Evolutionary conservation across 129 eudicot species (phyloP), one percentile per base, ranked within the genome.

Genomic region (Erigeron canadensis): DNA sequence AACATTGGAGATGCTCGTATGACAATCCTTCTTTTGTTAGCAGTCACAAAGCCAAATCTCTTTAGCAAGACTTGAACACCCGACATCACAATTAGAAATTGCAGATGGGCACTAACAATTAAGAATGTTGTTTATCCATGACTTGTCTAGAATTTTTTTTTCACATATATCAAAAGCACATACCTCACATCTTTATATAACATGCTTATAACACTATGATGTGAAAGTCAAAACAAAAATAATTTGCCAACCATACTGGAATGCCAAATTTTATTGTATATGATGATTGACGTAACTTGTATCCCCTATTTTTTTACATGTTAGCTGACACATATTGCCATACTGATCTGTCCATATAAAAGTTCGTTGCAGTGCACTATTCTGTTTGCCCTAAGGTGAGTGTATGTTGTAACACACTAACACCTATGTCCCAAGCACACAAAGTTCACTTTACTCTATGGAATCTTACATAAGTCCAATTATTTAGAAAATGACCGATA

Each of bases 81-180:
- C 16, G 18, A 48, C 55, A 48, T 16, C 13, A 11, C 55, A 48
- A 10, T 11, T 11, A 12, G 18, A 48, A 48, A 48, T 9, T 48
- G 4, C 55, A 48, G 55, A 48, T 48, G 55, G 55, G 13, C 13
- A 48, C 55, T 11, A 48, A 16, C 13, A 11, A 48, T 48, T 47
- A 48, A 16, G 16, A 46, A 46, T 46, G 13, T 46, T 46, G 13
- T 48, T 11, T 48, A 48, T 16, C 13, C 12, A 3, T 10, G n/a
- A 48, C 11, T 48, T 16, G 11, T 12, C 0, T 6, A 2, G n/a
- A n/a, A n/a, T n/a, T n/a, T n/a, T n/a, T n/a, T n/a, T n/a, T n/a
- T n/a, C n/a, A n/a, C n/a, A n/a, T n/a, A n/a, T n/a, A 48, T 48
- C 55, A 48, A 48, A 48, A 48, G 55, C 55, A 48, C 12, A 48